Base-by-base conservation (phyloP, 2,329 filamentous ascomycete species). In the Aaosphaeria arxii region DNA sequence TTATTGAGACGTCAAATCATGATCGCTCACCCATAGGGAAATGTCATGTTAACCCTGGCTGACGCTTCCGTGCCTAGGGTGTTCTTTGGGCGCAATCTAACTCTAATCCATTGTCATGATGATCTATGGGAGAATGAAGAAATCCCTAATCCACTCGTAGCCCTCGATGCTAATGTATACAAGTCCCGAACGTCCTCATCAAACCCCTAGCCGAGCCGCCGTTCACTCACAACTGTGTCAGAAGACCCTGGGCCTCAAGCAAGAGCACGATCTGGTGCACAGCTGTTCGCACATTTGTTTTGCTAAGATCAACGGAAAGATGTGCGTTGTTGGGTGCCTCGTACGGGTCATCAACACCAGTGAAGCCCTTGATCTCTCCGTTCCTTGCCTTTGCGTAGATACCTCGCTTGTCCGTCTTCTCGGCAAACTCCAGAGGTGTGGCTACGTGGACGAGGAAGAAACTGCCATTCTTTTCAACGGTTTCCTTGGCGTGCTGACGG, bases 291-390 rank as follows among this genome's bases (percentile, higher is more conserved):
- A 97, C 91, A 57, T 84, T 88, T 74, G 89, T 90, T 81, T 87
- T 94, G 75, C 88, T 86, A 47, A 87, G 71, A 72, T 97, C 88
- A 36, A 97, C 92, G 5, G 84, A 83, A 56, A 99, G 78, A 70
- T 97, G 85, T 31, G 91, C 83, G 75, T 92, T 91, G 58, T 74
- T 64, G 7, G 94, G 94, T 24, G 73, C 69, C 84, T 99, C 94
- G 69, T 99, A 99, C 43, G 94, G 91, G 77, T 97, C 92, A 69
- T 97, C 92, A 48, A 99, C 91, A 64, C 94, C 94, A 6, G 94
- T 99, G 82, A 99, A 99, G 56, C 91, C 91, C 84, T 91, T 94
- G 74, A 99, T 95, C 77, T 96, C 88, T 49, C 94, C 94, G 17
- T 79, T 81, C 54, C 94, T 83, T 38, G 94, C 94, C 70, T 84